Evolutionary conservation across 139 green algal genomes (phyloP).

Genomic region (Chlamydomonas asymmetrica): DNA sequence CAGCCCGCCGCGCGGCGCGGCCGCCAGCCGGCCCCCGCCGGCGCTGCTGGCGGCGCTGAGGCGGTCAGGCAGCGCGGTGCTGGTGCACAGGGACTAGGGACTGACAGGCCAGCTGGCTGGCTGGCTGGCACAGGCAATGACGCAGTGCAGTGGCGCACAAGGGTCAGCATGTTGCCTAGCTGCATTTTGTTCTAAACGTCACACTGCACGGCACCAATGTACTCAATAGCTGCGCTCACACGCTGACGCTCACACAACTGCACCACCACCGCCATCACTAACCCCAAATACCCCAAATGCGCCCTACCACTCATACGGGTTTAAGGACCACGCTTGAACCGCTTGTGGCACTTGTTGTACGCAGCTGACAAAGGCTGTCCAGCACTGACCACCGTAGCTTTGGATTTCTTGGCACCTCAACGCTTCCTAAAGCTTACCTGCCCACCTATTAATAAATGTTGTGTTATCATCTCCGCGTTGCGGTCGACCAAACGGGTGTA

Average conservation of each 20-base stretch:
- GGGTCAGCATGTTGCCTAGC: neutral
- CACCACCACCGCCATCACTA: neutral
- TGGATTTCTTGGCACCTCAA: no score
- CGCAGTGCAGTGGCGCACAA: neutral
- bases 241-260: neutral
- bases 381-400: no score
- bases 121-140: neutral
- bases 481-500: no score
- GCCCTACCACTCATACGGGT: neutral
- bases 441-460: no score
- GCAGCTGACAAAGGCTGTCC: no score
- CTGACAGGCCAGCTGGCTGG: neutral
- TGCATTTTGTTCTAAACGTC: no score
- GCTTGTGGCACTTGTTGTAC: no score
- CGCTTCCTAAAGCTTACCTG: no score
- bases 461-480: no score
- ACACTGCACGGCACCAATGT: neutral
- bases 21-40: neutral
- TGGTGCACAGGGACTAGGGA: slow-evolving; percentile 19
- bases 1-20: neutral
- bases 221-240: neutral
- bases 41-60: slow-evolving; percentile 13
- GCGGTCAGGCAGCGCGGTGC: neutral
- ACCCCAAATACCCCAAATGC: neutral
- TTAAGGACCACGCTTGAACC: no score